Percentiles rank a stretch among this genome's conserved stretches.
These are phyloP conservation scores for Suhomyces wounanorum DNA, from an alignment of 1,139 yeast genomes.

Conservation along the genomic window DNA sequence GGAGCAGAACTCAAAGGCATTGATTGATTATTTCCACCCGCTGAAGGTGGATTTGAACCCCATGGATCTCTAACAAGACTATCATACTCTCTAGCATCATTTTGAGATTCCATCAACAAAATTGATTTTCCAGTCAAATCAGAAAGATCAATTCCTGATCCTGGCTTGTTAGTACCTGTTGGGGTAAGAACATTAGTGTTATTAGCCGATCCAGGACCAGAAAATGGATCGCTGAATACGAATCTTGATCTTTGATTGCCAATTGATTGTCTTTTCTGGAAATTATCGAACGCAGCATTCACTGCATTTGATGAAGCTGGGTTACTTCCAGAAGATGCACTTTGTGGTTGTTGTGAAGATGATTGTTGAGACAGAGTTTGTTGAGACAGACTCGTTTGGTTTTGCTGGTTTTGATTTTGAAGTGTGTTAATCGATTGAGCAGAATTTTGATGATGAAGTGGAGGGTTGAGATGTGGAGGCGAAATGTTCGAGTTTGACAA, in stretches of 20 bases:
- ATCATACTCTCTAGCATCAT: conserved; percentile 55
- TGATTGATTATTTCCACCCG: conserved; percentile 1
- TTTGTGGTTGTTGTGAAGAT: conserved; percentile 14
- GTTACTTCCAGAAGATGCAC: conserved; percentile 10
- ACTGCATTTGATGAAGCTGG: conserved; percentile 8
- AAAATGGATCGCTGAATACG: conserved; percentile 67
- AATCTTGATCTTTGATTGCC: conserved; percentile 67
- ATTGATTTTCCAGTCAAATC: conserved; percentile 55
- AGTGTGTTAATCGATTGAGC: background rate
- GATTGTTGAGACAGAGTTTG: conserved; percentile 15
- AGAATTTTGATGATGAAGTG: conserved; percentile 17
- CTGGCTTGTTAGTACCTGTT: conserved; percentile 12
- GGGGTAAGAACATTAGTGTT: conserved; percentile 20
- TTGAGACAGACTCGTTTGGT: conserved; percentile 12
- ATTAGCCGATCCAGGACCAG: conserved; percentile 24
- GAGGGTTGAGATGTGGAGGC: conserved; percentile 28
- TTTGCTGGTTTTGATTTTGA: conserved; percentile 10
- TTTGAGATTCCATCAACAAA: conserved; percentile 56
- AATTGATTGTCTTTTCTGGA: conserved; percentile 53
- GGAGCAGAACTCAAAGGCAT: conserved; percentile 32
- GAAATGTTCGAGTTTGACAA: conserved; percentile 33
- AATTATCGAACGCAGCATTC: conserved; percentile 20
- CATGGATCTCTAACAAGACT: conserved; percentile 54
- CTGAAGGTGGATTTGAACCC: conserved; percentile 22
- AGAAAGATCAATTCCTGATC: conserved; percentile 32